phyloP scores from a whole-genome alignment of 208 protist genomes.

The Leishmania gerbilli region DNA sequence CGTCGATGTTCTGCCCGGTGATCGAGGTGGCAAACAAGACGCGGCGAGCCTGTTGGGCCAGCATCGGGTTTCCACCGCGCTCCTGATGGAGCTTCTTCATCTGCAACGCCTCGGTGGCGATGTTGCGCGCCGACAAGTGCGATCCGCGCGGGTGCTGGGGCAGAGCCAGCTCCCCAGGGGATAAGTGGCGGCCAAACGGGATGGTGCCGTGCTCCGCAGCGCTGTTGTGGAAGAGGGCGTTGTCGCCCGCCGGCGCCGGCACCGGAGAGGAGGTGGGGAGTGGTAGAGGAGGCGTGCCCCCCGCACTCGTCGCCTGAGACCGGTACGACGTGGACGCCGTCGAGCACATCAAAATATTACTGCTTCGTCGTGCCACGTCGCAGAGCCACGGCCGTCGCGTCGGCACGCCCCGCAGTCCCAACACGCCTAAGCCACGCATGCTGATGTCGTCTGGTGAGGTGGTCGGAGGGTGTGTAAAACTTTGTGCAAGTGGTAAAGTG shows the following conservation, averaged over 20 bases:
- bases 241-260: constrained; percentile 6
- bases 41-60: constrained; percentile 89
- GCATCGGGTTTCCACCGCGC: constrained; percentile 88
- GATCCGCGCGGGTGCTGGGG: constrained; percentile 71
- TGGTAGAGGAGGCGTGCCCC: constrained; percentile 1
- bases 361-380: constrained; percentile 1
- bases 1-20: constrained; percentile 81
- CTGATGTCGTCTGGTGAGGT: neutral
- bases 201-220: constrained; percentile 23
- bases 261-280: constrained; percentile 18
- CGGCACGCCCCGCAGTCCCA: neutral
- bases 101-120: constrained; percentile 88
- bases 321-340: constrained; percentile 1
- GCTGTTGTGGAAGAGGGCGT: constrained; percentile 23
- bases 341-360: neutral
- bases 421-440: neutral
- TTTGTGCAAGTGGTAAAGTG: neutral
- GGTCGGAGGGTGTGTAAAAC: neutral
- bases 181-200: constrained; percentile 31
- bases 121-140: constrained; percentile 83
- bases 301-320: constrained; percentile 17
- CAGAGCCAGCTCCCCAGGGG: constrained; percentile 69
- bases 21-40: constrained; percentile 92
- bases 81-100: constrained; percentile 94
- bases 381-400: constrained; percentile 1